Base-by-base conservation (phyloP, 2,329 filamentous ascomycete species). In the Colletotrichum costaricense region DNA sequence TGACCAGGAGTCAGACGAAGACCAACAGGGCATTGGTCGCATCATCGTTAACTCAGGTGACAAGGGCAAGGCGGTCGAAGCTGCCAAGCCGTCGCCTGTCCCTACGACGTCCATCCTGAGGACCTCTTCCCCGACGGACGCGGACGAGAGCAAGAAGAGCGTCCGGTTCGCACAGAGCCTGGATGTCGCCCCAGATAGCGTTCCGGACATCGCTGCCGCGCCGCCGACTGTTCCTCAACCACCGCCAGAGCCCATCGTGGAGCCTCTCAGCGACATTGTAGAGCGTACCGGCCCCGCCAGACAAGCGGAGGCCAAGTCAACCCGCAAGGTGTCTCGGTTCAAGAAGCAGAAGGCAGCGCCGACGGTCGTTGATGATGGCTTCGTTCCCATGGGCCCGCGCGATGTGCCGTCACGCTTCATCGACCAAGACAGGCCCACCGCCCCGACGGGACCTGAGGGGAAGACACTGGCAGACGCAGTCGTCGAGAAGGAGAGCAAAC, bases 141-240 rank as follows among this genome's bases (percentile, higher is more conserved):
- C 71, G 26, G 76, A 77, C 12, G 81, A 79, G 33, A 77, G 78
- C 57, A 89, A 88, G 79, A 97, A 97, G 84, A 92, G 90, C 19
- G 95, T 98, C 30, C 90, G 93, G n/a, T 98, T 98, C 82, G 92
- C 95, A 2, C 85, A 92, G 42, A 87, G 88, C 6, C 84, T 97
- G 42, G 94, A 97, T 77, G 91, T 97, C 75, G 92, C 93, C 60
- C 81, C 81, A 81, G 79, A 74, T 26, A 30, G 33, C 11, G 33
- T 49, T 49, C 1, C 42, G 8, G 42, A 49, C n/a, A 49, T 19
- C 8, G 7, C 42, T 22, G 42, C 42, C 19, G 56, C n/a, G 2
- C 5, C 38, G 14, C 12, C 66, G 9, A 14, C 46, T 52, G 28
- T 54, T 57, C 69, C 65, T 28, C 46, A 67, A 33, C 33, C 28